Percentiles rank a stretch among this genome's conserved stretches.
Conservation (phyloP, 805 yeast species). For the Nakazawaea ambrosiae region DNA sequence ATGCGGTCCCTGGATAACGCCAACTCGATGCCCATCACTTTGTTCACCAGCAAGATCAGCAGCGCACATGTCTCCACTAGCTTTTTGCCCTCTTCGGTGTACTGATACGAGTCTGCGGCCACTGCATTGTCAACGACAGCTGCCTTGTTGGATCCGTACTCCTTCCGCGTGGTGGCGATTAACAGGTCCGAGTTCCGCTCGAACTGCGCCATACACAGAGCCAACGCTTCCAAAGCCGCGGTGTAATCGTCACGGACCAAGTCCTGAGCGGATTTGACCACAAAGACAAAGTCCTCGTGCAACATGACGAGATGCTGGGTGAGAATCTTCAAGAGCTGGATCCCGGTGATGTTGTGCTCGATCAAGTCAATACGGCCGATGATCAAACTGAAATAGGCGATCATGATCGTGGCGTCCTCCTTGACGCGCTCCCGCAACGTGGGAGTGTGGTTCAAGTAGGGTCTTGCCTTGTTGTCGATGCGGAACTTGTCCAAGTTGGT, state of each 20-base stretch:
- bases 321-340: conserved; percentile 57
- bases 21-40: conserved; percentile 2
- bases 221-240: conserved; percentile 1
- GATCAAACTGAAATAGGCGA: conserved; percentile 56
- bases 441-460: conserved; percentile 48
- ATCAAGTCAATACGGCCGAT: conserved; percentile 74
- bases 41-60: conserved; percentile 5
- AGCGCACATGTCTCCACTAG: conserved; percentile 2
- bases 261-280: not conserved
- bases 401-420: conserved; percentile 51
- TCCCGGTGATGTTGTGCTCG: conserved; percentile 66
- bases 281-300: conserved; percentile 38
- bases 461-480: conserved; percentile 26
- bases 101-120: not conserved
- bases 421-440: conserved; percentile 53
- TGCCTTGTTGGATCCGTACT: not conserved
- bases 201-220: not conserved
- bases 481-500: conserved; percentile 5
- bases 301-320: conserved; percentile 64
- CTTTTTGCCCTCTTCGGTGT: not conserved
- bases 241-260: not conserved
- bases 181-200: not conserved
- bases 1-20: not conserved
- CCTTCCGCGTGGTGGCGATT: not conserved
- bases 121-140: not conserved